Conservation (phyloP, 768 basidiomycete species). For the Tulasnella sp. region DNA sequence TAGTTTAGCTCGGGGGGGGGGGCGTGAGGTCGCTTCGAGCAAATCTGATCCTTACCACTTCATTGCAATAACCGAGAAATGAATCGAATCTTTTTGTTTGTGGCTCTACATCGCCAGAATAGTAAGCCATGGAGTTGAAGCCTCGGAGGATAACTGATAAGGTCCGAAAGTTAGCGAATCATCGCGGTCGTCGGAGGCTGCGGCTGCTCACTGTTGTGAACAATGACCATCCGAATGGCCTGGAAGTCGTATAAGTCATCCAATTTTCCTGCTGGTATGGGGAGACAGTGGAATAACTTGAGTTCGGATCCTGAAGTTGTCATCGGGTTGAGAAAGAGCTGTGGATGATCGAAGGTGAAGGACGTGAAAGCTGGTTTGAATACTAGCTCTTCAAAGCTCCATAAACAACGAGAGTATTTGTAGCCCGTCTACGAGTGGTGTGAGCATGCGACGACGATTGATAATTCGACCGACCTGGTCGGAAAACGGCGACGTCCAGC, state of each 20-base stretch:
- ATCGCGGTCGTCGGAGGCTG: no score
- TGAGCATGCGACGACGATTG: no score
- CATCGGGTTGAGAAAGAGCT: not conserved
- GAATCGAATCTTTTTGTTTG: not conserved
- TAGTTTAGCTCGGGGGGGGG: not conserved
- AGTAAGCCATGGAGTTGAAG: not conserved
- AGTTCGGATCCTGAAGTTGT: not conserved
- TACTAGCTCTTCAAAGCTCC: constrained; percentile 24
- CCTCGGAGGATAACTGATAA: not conserved
- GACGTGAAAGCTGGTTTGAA: no score
- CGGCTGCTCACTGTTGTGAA: constrained; percentile 2
- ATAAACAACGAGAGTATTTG: constrained; percentile 28
- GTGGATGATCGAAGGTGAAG: no score
- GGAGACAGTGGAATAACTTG: not conserved
- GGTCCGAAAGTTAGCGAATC: no score
- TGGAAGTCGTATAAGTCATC: not conserved
- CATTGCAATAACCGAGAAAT: not conserved
- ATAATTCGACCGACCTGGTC: no score
- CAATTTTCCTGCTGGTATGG: not conserved
- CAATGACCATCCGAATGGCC: constrained; percentile 3
- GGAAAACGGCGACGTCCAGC: no score
- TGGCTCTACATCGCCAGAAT: not conserved
- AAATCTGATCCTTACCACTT: not conserved
- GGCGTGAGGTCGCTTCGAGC: not conserved
- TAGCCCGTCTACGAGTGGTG: constrained; percentile 28